Percentiles rank a stretch among this genome's conserved stretches.
Evolutionary conservation across 495 filamentous ascomycete species (phyloP).

Genomic region (Penicillium desertorum): DNA sequence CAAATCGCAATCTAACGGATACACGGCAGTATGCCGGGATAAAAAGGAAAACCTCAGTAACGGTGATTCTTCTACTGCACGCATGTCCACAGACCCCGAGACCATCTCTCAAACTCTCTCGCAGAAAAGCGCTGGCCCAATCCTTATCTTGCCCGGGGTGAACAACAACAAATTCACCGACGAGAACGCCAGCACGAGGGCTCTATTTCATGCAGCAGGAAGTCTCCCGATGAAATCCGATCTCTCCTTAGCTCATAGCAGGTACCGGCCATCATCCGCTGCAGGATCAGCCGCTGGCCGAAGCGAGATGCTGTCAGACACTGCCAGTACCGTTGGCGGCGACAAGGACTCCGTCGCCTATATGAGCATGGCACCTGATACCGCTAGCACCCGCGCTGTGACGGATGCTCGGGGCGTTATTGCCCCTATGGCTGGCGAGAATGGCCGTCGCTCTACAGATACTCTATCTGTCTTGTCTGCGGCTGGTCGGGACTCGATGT

Average conservation of each 20-base stretch:
- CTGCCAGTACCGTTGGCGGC: slow-evolving; percentile 34
- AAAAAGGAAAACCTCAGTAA: slow-evolving; percentile 17
- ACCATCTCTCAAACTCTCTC: slow-evolving; percentile 14
- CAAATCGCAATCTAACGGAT: slow-evolving; percentile 6
- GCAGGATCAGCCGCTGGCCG: slow-evolving; percentile 33
- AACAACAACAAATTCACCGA: slow-evolving; percentile 30
- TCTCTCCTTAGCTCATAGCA: slow-evolving; percentile 19
- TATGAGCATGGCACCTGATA: slow-evolving; percentile 26
- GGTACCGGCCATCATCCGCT: slow-evolving; percentile 28
- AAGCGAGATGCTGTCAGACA: slow-evolving; percentile 37
- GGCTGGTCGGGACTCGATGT: slow-evolving; percentile 13
- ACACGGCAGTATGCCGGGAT: slow-evolving; percentile 17
- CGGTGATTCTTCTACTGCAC: neutral
- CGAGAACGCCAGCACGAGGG: slow-evolving; percentile 40
- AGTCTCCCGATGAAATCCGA: slow-evolving; percentile 31
- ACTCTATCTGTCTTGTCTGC: slow-evolving; percentile 23
- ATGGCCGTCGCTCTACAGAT: slow-evolving; percentile 30
- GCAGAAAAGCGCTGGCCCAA: slow-evolving; percentile 27
- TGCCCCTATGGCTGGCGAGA: slow-evolving; percentile 19
- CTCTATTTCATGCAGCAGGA: slow-evolving; percentile 38
- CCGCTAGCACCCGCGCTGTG: slow-evolving; percentile 41
- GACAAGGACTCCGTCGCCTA: slow-evolving; percentile 29
- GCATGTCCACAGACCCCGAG: slow-evolving; percentile 12
- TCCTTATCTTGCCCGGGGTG: slow-evolving; percentile 36
- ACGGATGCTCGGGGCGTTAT: slow-evolving; percentile 34